Evolutionary conservation across 345 rosid species (phyloP).

Genomic region (Sonneratia caseolaris): DNA sequence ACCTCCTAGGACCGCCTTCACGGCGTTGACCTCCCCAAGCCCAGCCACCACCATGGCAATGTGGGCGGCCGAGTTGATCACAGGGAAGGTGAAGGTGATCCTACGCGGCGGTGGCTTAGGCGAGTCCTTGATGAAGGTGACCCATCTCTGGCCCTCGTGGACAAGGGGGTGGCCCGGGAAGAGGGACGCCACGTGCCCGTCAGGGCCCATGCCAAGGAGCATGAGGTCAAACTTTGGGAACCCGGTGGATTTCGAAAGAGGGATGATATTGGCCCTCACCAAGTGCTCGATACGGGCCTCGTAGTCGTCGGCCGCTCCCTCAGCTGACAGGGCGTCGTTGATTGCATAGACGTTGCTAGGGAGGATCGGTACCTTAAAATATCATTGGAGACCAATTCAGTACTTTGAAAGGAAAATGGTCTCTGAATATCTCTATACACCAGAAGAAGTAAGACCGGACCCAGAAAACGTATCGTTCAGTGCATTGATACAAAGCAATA

Average conservation of each 20-base stretch:
- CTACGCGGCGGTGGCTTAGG: conserved; percentile 86
- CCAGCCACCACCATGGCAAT: conserved; percentile 70
- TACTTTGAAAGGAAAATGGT: too few relatives aligned
- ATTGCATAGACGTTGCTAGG: conserved; percentile 64
- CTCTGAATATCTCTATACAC: too few relatives aligned
- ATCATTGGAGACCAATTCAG: neutral
- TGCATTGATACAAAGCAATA: neutral
- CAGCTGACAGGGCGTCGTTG: conserved; percentile 63
- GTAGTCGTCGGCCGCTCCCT: conserved; percentile 85
- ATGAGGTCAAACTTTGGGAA: conserved; percentile 75
- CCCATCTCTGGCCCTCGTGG: conserved; percentile 67
- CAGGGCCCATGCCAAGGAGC: conserved; percentile 91
- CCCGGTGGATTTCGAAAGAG: conserved; percentile 37
- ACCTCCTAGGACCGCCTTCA: conserved; percentile 38
- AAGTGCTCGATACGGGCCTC: conserved; percentile 61
- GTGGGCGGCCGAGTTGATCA: conserved; percentile 65
- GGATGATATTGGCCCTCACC: conserved; percentile 29
- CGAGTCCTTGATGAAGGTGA: conserved; percentile 56
- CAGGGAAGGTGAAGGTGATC: conserved; percentile 79
- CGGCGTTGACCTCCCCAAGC: conserved; percentile 51
- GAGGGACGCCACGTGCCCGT: conserved; percentile 78
- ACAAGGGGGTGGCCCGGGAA: conserved; percentile 72
- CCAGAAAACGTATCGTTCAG: too few relatives aligned
- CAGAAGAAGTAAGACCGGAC: too few relatives aligned
- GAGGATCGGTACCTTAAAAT: conserved; percentile 44